Percentiles rank a stretch among this genome's conserved stretches.
Evolutionary conservation across 2,329 filamentous ascomycete species (phyloP).

Genomic region (Trichophyton schoenleinii): DNA sequence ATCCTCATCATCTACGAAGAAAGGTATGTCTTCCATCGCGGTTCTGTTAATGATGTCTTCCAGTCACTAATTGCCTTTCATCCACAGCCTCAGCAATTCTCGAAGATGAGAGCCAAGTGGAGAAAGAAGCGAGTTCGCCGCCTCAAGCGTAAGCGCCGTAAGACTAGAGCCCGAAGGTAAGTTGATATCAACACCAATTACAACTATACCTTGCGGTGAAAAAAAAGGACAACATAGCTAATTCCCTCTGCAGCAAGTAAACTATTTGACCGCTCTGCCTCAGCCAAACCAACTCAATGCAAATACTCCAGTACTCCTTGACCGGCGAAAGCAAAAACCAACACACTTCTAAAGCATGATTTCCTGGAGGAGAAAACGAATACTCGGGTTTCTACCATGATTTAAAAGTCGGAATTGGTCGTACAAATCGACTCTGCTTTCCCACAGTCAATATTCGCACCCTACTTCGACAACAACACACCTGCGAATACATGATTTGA

Average conservation of each 20-base stretch:
- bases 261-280: conserved; percentile 46
- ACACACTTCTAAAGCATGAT: no score
- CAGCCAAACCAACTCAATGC: conserved; percentile 22
- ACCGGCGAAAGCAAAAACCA: no score
- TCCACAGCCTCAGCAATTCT: conserved; percentile 24
- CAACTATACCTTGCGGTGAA: not conserved
- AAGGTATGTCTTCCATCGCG: conserved; percentile 23
- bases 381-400: no score
- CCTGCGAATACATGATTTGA: not conserved
- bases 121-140: conserved; percentile 99
- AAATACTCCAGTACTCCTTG: no score
- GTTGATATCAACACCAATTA: not conserved
- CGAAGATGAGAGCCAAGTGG: conserved; percentile 88
- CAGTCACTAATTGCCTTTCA: conserved; percentile 9
- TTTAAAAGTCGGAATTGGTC: no score
- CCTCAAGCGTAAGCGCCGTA: conserved; percentile 99
- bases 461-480: not conserved
- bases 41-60: not conserved
- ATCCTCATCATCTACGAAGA: conserved; percentile 35
- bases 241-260: conserved; percentile 49
- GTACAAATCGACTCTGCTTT: no score
- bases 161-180: conserved; percentile 93
- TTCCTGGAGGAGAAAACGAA: no score
- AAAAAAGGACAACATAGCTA: conserved; percentile 17
- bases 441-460: no score